Percentiles rank a stretch among this genome's conserved stretches.
Evolutionary conservation across 257 asterid species (phyloP).

Genomic region (Ligustrum vulgare): DNA sequence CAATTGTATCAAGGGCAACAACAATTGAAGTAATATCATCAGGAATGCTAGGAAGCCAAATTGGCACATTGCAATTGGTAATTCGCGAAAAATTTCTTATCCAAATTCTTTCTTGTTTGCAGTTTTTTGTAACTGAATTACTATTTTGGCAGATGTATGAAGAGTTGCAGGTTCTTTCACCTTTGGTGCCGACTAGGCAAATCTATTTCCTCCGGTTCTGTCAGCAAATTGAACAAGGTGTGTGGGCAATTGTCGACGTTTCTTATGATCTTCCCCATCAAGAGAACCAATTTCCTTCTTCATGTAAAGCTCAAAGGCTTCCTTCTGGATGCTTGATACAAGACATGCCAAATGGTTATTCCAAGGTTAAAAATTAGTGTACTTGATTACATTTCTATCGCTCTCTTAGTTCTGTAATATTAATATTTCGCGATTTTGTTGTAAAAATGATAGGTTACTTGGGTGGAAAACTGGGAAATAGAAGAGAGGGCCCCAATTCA

Average conservation of each 20-base stretch:
- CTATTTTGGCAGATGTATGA: slow-evolving; percentile 66
- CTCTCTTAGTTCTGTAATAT: not conserved
- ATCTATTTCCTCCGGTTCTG: slow-evolving; percentile 69
- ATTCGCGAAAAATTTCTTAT: not conserved
- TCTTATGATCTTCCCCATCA: slow-evolving; percentile 73
- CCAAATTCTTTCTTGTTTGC: not conserved
- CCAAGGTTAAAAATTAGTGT: slow-evolving; percentile 53
- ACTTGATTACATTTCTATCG: not conserved
- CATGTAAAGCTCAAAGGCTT: slow-evolving; percentile 56
- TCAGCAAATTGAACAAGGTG: slow-evolving; percentile 81
- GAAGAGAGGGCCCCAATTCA: slow-evolving; percentile 71
- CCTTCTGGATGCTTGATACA: slow-evolving; percentile 97
- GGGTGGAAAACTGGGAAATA: slow-evolving; percentile 93
- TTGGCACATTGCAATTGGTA: slow-evolving; percentile 83
- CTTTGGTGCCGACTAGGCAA: slow-evolving; percentile 73
- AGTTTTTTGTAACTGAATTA: not conserved
- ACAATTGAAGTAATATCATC: slow-evolving; percentile 76
- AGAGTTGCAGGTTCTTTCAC: slow-evolving; percentile 83
- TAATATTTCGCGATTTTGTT: not conserved
- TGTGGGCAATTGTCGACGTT: slow-evolving; percentile 87
- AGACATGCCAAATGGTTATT: slow-evolving; percentile 98
- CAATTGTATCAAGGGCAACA: slow-evolving; percentile 79
- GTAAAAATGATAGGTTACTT: slow-evolving; percentile 55
- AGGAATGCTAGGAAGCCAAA: slow-evolving; percentile 66
- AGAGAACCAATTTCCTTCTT: slow-evolving; percentile 52